Evolutionary conservation across 495 filamentous ascomycete species (phyloP).

Genomic region (Bacidia rubella): DNA sequence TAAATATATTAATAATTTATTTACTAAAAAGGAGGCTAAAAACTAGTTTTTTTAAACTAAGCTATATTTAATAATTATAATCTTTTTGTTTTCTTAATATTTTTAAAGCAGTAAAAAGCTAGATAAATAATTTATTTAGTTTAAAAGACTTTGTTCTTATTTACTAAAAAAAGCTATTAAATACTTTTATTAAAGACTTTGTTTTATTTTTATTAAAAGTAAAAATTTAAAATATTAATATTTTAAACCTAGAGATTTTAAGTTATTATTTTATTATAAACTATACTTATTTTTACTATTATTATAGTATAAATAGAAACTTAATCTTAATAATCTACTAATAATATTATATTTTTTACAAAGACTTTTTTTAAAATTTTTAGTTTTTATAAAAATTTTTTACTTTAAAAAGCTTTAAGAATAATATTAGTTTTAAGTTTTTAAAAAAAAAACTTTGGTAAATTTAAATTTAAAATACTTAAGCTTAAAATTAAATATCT

Average conservation of each 20-base stretch:
- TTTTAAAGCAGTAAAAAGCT: too few species aligned
- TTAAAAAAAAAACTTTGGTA: background rate
- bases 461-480: background rate
- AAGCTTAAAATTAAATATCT: background rate
- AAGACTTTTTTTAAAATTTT: background rate
- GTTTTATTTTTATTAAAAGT: background rate
- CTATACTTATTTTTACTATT: background rate
- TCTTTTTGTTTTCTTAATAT: background rate
- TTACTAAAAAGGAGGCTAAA: background rate
- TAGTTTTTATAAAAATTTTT: background rate
- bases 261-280: constrained; percentile 1
- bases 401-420: background rate
- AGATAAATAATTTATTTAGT: constrained; percentile 5
- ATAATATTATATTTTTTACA: background rate
- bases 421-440: background rate
- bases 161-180: too few species aligned
- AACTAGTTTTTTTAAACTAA: background rate
- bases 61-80: constrained; percentile 3
- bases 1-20: background rate
- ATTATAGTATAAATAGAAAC: background rate
- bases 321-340: background rate
- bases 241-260: background rate
- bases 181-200: too few species aligned
- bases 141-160: too few species aligned
- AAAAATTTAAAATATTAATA: background rate